Conservation (phyloP, 1,284 basidiomycete genomes). For the Mrakiaceae sp. region DNA sequence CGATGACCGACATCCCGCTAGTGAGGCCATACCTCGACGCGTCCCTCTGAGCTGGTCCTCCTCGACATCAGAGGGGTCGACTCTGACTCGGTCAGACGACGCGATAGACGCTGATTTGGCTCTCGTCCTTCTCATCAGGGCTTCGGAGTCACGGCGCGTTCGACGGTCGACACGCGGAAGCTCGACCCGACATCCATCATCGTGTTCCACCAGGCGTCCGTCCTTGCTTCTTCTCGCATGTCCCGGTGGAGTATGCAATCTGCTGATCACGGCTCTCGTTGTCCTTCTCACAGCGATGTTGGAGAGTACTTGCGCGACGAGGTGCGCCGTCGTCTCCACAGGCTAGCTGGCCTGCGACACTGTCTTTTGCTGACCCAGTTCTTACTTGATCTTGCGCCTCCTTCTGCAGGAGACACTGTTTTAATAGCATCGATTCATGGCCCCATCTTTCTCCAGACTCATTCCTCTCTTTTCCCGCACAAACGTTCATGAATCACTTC, state of each 20-base stretch:
- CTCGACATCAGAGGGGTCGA: not conserved
- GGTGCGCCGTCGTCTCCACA: constrained; percentile 30
- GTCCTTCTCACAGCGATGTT: constrained; percentile 55
- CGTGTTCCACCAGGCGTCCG: constrained; percentile 96
- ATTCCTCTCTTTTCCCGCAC: too few relatives aligned
- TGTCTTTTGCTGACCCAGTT: not conserved
- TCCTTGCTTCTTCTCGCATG: constrained; percentile 17
- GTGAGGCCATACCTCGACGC: constrained; percentile 38
- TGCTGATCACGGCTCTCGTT: not conserved
- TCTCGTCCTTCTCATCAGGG: constrained; percentile 46
- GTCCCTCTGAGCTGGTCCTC: not conserved
- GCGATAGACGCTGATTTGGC: too few relatives aligned
- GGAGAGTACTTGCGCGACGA: constrained; percentile 94
- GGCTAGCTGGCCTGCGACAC: not conserved
- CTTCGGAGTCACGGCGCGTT: constrained; percentile 93
- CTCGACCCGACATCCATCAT: constrained; percentile 96
- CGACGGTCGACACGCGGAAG: constrained; percentile 92
- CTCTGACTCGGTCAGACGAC: not conserved
- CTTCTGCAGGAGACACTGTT: not conserved
- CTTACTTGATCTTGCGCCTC: not conserved
- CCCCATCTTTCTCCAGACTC: too few relatives aligned
- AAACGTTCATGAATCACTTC: too few relatives aligned
- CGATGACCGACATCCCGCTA: constrained; percentile 86
- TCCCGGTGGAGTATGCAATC: not conserved
- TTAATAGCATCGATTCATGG: not conserved